Base-by-base conservation (phyloP, 1,284 basidiomycete genomes). In the Kalmanozyma brasiliensis region DNA sequence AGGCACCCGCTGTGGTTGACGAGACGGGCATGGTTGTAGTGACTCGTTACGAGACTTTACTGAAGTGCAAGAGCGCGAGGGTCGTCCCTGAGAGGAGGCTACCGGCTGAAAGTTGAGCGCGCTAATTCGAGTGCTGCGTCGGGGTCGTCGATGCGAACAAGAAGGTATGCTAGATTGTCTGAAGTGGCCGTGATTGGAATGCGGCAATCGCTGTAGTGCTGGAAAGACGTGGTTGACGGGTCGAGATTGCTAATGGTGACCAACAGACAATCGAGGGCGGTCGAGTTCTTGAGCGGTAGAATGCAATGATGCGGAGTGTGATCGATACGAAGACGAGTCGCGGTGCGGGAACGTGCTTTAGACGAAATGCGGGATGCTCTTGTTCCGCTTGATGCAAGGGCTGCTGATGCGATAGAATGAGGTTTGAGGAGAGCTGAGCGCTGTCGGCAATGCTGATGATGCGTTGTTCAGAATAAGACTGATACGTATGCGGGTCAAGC, bases 11-110 rank as follows among this genome's bases (percentile, higher is more conserved):
- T 20, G 30, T 17, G 20, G 52, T 34, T 14, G 52, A 35, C 17
- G 52, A 48, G 3, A 33, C 34, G 5, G 53, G 40, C 60, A 57
- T 63, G 23, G 11, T 49, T 20, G 34, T 20, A 17, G 26, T 22
- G n/a, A 8, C 11, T 22, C 19, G n/a, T 29, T 14, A 20, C 9
- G 17, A n/a, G 11, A 11, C 24, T 17, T n/a, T n/a, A n/a, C n/a
- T n/a, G n/a, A n/a, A n/a, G n/a, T n/a, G n/a, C n/a, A n/a, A n/a
- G n/a, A n/a, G n/a, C n/a, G n/a, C n/a, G n/a, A n/a, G n/a, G n/a
- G n/a, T n/a, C n/a, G n/a, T n/a, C n/a, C n/a, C n/a, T n/a, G n/a
- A n/a, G n/a, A n/a, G n/a, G n/a, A n/a, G n/a, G n/a, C n/a, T n/a
- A n/a, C n/a, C n/a, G n/a, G n/a, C n/a, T n/a, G n/a, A n/a, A n/a